These are phyloP conservation scores for Castanea sativa DNA, from an alignment of 306 rosid species.

Conservation along the genomic window DNA sequence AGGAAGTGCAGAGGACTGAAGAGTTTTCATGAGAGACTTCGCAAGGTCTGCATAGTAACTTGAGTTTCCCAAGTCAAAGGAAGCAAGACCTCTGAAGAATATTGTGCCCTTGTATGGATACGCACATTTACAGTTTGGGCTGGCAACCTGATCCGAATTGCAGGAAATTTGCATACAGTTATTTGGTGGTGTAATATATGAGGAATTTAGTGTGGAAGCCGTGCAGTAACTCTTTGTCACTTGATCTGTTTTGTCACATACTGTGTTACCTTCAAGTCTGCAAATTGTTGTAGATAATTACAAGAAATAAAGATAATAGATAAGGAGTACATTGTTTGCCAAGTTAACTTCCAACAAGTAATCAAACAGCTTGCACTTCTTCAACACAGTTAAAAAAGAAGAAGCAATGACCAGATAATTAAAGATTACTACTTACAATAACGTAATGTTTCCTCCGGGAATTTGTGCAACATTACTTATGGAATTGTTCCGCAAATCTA, in stretches of 20 bases:
- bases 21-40: slow-evolving; percentile 10
- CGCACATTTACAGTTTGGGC: slow-evolving; percentile 68
- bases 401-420: neutral
- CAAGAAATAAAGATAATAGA: neutral
- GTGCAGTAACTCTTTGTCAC: slow-evolving; percentile 33
- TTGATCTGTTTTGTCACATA: slow-evolving; percentile 36
- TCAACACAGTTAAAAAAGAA: neutral
- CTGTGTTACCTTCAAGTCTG: slow-evolving; percentile 56
- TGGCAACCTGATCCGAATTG: slow-evolving; percentile 25
- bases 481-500: neutral
- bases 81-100: slow-evolving; percentile 48
- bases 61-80: slow-evolving; percentile 42
- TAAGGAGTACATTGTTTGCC: neutral
- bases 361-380: neutral
- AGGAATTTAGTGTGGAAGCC: slow-evolving; percentile 1
- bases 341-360: neutral
- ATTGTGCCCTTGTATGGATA: slow-evolving; percentile 63
- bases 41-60: slow-evolving; percentile 22
- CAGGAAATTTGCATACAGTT: slow-evolving; percentile 44
- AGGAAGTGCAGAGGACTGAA: slow-evolving; percentile 1
- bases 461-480: neutral
- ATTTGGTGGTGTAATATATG: slow-evolving; percentile 16
- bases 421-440: slow-evolving; percentile 21
- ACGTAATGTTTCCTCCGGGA: neutral
- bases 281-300: slow-evolving; percentile 1